phyloP scores from a whole-genome alignment of 129 eudicot species.

The Solidago caesia region DNA sequence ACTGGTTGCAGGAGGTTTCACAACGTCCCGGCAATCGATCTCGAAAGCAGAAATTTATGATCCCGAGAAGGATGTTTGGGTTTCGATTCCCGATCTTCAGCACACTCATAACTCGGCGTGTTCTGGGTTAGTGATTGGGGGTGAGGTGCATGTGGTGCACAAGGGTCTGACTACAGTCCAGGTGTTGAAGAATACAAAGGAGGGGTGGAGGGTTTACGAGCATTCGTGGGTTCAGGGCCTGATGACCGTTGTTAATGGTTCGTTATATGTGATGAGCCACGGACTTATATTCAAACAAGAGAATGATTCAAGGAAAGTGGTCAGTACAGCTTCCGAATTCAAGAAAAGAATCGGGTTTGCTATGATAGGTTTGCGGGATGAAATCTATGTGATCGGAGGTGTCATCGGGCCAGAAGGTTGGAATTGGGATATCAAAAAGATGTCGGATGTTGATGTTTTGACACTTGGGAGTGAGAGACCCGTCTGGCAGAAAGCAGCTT shows the following conservation, averaged over 20 bases:
- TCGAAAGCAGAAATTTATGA: conserved; percentile 81
- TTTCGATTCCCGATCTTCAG: conserved; percentile 67
- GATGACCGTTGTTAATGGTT: conserved; percentile 69
- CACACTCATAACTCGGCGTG: conserved; percentile 75
- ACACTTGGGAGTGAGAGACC: conserved; percentile 69
- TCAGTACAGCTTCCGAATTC: conserved; percentile 71
- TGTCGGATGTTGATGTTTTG: conserved; percentile 80
- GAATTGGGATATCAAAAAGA: conserved; percentile 68
- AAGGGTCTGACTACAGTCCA: conserved; percentile 87
- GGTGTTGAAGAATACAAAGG: conserved; percentile 46
- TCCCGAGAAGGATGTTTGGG: conserved; percentile 77
- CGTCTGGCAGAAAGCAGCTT: conserved; percentile 68
- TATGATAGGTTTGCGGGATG: conserved; percentile 70
- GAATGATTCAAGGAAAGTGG: conserved; percentile 40
- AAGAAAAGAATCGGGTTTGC: conserved; percentile 69
- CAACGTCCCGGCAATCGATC: conserved; percentile 78
- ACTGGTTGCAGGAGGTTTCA: conserved; percentile 91
- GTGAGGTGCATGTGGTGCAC: conserved; percentile 79
- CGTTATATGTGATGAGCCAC: conserved; percentile 75
- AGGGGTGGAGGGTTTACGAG: conserved; percentile 72
- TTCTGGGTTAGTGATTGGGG: conserved; percentile 67
- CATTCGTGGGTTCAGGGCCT: conserved; percentile 82
- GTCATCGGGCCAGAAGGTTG: conserved; percentile 83
- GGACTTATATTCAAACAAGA: conserved; percentile 76
- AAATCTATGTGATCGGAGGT: conserved; percentile 84